A percentile compares a stretch with the other conserved stretches of the same genome.
phyloP scores from a whole-genome alignment of 2,329 filamentous ascomycete species.

The Fusarium globosum region DNA sequence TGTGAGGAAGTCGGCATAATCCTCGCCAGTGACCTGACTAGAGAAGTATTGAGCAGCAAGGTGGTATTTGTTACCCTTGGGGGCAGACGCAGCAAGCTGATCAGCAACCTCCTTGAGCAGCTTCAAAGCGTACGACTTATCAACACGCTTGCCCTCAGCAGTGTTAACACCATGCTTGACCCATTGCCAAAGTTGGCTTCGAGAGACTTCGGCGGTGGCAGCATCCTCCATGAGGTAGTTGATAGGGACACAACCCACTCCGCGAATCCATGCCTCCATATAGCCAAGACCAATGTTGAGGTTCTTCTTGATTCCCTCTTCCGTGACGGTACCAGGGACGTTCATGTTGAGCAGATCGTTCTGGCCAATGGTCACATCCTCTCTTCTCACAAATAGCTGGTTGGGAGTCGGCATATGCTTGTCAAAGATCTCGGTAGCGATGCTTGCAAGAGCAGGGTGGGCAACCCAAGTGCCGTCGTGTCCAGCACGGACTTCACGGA shows the following conservation, averaged over 20 bases:
- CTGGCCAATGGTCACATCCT: conserved; percentile 86
- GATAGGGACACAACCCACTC: conserved; percentile 95
- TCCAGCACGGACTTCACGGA: conserved; percentile 92
- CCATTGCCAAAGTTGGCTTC: conserved; percentile 98
- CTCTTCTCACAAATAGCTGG: conserved; percentile 89
- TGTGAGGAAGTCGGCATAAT: conserved; percentile 97
- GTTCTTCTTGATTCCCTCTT: conserved; percentile 97
- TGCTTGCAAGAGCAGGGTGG: conserved; percentile 88
- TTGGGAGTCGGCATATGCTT: conserved; percentile 98
- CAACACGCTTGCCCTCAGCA: conserved; percentile 88
- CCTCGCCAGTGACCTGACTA: conserved; percentile 93
- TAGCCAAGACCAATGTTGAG: conserved; percentile 95
- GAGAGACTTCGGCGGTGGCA: conserved; percentile 94
- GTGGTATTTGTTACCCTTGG: conserved; percentile 90
- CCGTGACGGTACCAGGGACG: conserved; percentile 89
- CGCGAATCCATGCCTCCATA: conserved; percentile 98
- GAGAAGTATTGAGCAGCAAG: conserved; percentile 94
- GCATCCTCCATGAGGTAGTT: conserved; percentile 99
- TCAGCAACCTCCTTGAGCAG: conserved; percentile 88
- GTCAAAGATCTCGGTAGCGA: conserved; percentile 95
- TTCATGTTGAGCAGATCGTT: conserved; percentile 99
- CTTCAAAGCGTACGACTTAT: conserved; percentile 89
- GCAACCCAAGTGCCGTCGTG: conserved; percentile 98
- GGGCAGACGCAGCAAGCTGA: conserved; percentile 76
- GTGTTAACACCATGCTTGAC: conserved; percentile 78